A percentile compares a stretch with the other conserved stretches of the same genome.
Evolutionary conservation across 192 early-diverging fungal species (phyloP).

Genomic region (Dimargaris cristalligena): DNA sequence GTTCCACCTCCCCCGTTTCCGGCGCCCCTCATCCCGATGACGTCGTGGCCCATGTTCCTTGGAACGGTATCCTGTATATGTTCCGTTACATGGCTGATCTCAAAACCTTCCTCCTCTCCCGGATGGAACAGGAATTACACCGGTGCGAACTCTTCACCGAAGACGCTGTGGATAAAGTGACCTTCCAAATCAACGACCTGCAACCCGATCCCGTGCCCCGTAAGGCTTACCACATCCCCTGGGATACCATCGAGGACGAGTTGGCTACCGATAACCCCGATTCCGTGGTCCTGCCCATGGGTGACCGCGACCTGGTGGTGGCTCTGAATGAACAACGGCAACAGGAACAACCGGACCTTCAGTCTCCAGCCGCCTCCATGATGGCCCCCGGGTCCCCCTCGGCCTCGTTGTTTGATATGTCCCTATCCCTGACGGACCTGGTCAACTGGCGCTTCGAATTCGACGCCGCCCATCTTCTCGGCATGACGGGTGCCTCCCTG

Average conservation of each 20-base stretch:
- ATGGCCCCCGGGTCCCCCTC: neutral
- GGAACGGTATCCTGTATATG: neutral
- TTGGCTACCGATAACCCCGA: neutral
- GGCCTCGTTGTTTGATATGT: neutral
- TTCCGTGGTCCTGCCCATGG: neutral
- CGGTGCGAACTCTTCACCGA: constrained; percentile 7
- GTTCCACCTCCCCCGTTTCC: constrained; percentile 24
- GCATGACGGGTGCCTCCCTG: constrained; percentile 4
- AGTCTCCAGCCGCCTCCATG: too few species aligned
- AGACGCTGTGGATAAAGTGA: neutral
- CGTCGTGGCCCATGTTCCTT: constrained; percentile 7
- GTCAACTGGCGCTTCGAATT: neutral
- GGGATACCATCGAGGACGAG: constrained; percentile 8
- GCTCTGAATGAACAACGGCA: neutral
- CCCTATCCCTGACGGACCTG: neutral
- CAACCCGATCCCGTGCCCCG: neutral
- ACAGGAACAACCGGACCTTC: too few species aligned
- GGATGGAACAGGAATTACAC: constrained; percentile 9
- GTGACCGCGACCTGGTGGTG: neutral
- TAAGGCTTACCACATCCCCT: constrained; percentile 4
- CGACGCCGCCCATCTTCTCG: neutral
- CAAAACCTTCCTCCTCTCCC: neutral
- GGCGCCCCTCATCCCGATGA: constrained; percentile 18
- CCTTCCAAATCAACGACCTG: constrained; percentile 4
- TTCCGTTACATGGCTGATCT: constrained; percentile 7